Evolutionary conservation across 345 rosid species (phyloP).

Genomic region (Linum trigynum): DNA sequence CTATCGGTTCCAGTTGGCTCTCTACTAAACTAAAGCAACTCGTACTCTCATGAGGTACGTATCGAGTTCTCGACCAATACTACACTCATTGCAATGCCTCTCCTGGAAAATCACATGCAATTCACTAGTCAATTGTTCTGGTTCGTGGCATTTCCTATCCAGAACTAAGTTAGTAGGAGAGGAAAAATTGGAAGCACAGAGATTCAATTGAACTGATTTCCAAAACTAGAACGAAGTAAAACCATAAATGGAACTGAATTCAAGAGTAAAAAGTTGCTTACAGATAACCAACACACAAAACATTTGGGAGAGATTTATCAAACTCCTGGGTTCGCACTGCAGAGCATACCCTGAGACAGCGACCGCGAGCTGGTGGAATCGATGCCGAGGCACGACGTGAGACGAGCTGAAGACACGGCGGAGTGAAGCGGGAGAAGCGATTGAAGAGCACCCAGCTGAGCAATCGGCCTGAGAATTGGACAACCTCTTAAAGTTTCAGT

Average conservation of each 20-base stretch:
- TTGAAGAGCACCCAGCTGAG: conserved; percentile 60
- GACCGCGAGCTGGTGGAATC: conserved; percentile 72
- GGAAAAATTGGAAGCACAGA: not conserved
- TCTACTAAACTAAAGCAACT: no score
- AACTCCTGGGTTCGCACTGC: conserved; percentile 95
- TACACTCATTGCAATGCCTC: no score
- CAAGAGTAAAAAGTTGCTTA: conserved; percentile 1
- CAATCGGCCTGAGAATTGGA: conserved; percentile 43
- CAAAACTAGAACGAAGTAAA: no score
- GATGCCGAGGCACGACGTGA: conserved; percentile 78
- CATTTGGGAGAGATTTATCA: conserved; percentile 32
- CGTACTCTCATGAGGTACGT: no score
- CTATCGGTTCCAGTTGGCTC: not conserved
- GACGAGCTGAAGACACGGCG: conserved; percentile 76
- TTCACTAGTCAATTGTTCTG: no score
- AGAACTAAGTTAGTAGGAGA: no score
- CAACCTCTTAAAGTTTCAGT: conserved; percentile 8
- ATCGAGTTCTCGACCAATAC: no score
- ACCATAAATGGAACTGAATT: not conserved
- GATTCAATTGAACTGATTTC: not conserved
- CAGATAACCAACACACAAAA: conserved; percentile 1
- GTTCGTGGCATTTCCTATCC: no score
- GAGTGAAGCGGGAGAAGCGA: conserved; percentile 78
- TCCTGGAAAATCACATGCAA: no score
- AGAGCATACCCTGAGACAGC: conserved; percentile 97